These are phyloP conservation scores for Aristolochia californica DNA, from an alignment of 164 flowering plant genomes.

Conservation along the genomic window DNA sequence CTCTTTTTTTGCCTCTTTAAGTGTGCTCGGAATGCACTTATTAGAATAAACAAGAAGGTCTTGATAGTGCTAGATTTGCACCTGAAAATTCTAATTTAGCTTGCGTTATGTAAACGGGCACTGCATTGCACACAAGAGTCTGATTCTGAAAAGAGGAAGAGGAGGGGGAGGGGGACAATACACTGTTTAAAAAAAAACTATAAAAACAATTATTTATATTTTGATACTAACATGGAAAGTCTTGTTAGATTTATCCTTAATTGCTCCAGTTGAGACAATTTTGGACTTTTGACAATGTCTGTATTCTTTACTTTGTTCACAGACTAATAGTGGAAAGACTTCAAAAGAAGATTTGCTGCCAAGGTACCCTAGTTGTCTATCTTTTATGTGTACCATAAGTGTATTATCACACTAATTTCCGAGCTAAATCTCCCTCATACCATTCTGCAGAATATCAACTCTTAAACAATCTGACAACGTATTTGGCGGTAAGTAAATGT, in stretches of 20 bases:
- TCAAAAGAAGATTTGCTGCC: conserved; percentile 1
- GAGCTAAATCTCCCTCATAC: background rate
- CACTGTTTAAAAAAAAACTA: background rate
- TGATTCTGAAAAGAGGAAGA: too few relatives aligned
- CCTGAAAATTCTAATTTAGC: too few relatives aligned
- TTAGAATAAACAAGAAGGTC: too few relatives aligned
- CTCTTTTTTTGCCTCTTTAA: too few relatives aligned
- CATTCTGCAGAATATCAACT: conserved; percentile 1
- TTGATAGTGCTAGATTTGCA: too few relatives aligned
- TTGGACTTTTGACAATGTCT: background rate
- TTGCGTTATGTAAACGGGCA: too few relatives aligned
- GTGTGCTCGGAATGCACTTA: too few relatives aligned
- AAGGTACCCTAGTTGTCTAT: background rate
- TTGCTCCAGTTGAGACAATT: background rate
- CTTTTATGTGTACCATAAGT: background rate
- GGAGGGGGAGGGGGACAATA: background rate
- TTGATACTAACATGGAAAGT: background rate
- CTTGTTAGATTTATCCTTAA: background rate
- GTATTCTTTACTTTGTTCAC: background rate
- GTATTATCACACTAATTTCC: background rate
- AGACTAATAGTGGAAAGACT: background rate
- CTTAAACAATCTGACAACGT: conserved; percentile 1
- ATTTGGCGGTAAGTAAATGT: conserved; percentile 4
- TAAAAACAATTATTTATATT: background rate
- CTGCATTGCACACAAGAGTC: too few relatives aligned